phyloP scores from a whole-genome alignment of 2,329 filamentous ascomycete species.

The Trichophyton verrucosum region DNA sequence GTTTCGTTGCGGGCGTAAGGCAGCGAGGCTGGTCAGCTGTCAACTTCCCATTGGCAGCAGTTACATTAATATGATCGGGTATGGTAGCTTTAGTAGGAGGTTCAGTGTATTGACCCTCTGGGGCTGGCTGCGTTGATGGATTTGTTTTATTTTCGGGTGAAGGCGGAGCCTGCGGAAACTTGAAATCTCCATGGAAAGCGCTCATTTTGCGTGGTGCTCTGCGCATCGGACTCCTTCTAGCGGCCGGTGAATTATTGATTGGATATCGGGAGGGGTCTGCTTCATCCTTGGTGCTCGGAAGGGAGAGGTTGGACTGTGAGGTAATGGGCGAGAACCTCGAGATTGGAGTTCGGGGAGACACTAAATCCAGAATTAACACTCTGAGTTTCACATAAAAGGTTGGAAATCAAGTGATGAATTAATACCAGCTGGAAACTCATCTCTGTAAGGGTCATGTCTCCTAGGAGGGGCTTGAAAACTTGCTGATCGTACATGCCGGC shows the following conservation, averaged over 20 bases:
- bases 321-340: conserved; percentile 23
- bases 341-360: conserved; percentile 24
- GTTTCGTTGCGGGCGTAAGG: conserved; percentile 28
- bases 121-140: background rate
- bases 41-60: conserved; percentile 20
- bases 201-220: conserved; percentile 5
- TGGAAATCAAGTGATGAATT: background rate
- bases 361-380: conserved; percentile 3
- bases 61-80: conserved; percentile 16
- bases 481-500: conserved; percentile 62
- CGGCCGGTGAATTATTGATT: conserved; percentile 21
- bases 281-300: conserved; percentile 24
- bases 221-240: conserved; percentile 5
- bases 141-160: conserved; percentile 15
- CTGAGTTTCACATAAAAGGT: background rate
- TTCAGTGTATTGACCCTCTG: background rate
- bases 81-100: background rate
- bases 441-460: conserved; percentile 31
- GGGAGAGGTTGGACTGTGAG: conserved; percentile 20
- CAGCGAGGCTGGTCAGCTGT: conserved; percentile 21
- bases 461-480: conserved; percentile 64
- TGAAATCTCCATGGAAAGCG: conserved; percentile 34
- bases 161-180: conserved; percentile 40
- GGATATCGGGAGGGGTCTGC: conserved; percentile 14
- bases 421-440: conserved; percentile 26